These are phyloP conservation scores for Pachysolen tannophilus DNA, from an alignment of 805 yeast species.

Conservation along the genomic window DNA sequence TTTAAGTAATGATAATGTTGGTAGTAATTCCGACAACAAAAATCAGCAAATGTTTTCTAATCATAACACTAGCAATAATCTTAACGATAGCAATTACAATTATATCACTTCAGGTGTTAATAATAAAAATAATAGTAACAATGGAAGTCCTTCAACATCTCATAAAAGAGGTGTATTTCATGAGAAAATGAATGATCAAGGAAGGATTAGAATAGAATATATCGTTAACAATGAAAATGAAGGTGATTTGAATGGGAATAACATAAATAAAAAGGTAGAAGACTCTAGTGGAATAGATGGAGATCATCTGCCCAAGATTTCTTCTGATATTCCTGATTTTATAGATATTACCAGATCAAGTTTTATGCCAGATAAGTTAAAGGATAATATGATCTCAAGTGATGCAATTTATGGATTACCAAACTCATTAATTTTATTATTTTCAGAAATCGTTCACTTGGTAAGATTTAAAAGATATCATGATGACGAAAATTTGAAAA, in stretches of 20 bases:
- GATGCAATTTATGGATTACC: conserved; percentile 84
- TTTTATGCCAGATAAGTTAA: conserved; percentile 34
- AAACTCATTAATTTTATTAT: conserved; percentile 63
- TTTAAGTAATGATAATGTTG: conserved; percentile 6
- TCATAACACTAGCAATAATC: not conserved
- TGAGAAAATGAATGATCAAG: conserved; percentile 36
- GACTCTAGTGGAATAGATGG: conserved; percentile 19
- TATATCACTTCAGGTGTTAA: conserved; percentile 5
- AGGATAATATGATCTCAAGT: conserved; percentile 56
- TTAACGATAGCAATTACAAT: conserved; percentile 3
- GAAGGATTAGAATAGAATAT: conserved; percentile 39
- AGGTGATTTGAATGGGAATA: conserved; percentile 2
- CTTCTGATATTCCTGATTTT: conserved; percentile 25
- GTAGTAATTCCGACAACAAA: not conserved
- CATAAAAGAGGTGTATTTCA: conserved; percentile 25
- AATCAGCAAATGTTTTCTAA: not conserved
- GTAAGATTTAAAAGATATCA: conserved; percentile 55
- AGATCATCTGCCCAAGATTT: conserved; percentile 1
- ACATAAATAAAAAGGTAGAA: not conserved
- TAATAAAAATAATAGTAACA: conserved; percentile 1
- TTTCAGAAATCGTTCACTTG: conserved; percentile 64
- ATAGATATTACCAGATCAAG: conserved; percentile 33
- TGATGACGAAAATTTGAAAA: conserved; percentile 23
- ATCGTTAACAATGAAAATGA: conserved; percentile 22
- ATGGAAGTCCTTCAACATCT: conserved; percentile 7